Percentiles rank a stretch among this genome's conserved stretches.
These are phyloP conservation scores for Arctium lappa DNA, from an alignment of 129 eudicot species.

Conservation along the genomic window DNA sequence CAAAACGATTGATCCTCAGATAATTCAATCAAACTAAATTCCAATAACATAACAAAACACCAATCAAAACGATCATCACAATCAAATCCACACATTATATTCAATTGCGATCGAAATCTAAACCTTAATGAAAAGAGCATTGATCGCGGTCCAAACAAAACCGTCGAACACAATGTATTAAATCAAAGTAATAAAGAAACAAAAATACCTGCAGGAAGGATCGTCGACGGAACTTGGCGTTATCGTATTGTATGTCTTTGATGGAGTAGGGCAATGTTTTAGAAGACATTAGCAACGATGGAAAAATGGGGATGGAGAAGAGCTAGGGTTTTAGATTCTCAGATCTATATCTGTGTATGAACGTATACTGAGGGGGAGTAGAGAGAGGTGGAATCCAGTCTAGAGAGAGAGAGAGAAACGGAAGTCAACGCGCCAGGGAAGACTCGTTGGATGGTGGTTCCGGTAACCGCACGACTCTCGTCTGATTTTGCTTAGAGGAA, in stretches of 20 bases:
- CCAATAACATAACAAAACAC: not conserved
- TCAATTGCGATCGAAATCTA: not conserved
- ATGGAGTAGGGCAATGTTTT: conserved; percentile 63
- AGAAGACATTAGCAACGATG: conserved; percentile 32
- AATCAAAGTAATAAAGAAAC: not conserved
- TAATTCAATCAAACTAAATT: not conserved
- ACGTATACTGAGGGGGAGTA: not conserved
- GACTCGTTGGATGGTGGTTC: not conserved
- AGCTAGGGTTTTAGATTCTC: conserved; percentile 26
- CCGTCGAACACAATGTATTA: conserved; percentile 3
- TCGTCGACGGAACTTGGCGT: conserved; percentile 85
- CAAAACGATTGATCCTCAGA: not conserved
- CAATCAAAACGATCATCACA: not conserved
- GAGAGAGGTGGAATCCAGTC: not conserved
- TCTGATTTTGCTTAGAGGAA: not conserved
- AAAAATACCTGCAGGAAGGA: conserved; percentile 50
- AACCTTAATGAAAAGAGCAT: not conserved
- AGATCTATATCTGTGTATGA: conserved; percentile 14
- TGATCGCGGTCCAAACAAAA: not conserved
- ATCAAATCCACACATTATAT: not conserved
- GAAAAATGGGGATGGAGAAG: not conserved
- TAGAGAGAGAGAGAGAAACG: not conserved
- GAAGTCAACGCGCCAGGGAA: conserved; percentile 17
- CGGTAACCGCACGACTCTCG: not conserved
- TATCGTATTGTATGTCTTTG: conserved; percentile 73